Conservation (phyloP, 306 rosid species). For the Vigna reflexopilosa region DNA sequence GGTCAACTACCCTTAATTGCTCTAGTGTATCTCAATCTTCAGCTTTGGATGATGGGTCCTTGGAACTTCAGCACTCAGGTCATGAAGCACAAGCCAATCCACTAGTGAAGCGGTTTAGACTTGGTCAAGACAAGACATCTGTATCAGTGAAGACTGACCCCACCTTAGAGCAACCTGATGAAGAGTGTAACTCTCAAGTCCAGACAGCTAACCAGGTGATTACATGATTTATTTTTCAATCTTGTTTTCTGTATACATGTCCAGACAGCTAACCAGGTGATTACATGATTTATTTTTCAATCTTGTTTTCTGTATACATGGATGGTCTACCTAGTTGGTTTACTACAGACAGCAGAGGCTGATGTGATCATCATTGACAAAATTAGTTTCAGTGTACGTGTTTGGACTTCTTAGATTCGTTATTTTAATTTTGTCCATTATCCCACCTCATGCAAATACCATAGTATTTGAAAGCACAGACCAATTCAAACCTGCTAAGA, state of each 20-base stretch:
- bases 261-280: conserved; percentile 62
- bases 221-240: conserved; percentile 15
- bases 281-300: conserved; percentile 13
- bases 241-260: conserved; percentile 14
- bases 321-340: not conserved
- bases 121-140: conserved; percentile 71
- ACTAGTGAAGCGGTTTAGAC: conserved; percentile 65
- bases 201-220: conserved; percentile 62
- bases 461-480: conserved; percentile 4
- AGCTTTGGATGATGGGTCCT: conserved; percentile 54
- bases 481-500: conserved; percentile 6
- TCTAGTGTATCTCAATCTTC: conserved; percentile 56
- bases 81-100: conserved; percentile 60
- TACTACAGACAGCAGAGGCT: conserved; percentile 2
- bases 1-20: conserved; percentile 56
- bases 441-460: not conserved
- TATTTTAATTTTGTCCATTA: not conserved
- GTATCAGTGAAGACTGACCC: conserved; percentile 54
- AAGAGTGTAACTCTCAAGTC: conserved; percentile 75
- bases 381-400: conserved; percentile 1
- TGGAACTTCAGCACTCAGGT: conserved; percentile 55
- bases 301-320: conserved; percentile 4
- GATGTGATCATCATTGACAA: conserved; percentile 1
- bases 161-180: conserved; percentile 60
- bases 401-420: not conserved